Base-by-base conservation (phyloP, 1,284 basidiomycete genomes). In the Apiotrichum gamsii region DNA sequence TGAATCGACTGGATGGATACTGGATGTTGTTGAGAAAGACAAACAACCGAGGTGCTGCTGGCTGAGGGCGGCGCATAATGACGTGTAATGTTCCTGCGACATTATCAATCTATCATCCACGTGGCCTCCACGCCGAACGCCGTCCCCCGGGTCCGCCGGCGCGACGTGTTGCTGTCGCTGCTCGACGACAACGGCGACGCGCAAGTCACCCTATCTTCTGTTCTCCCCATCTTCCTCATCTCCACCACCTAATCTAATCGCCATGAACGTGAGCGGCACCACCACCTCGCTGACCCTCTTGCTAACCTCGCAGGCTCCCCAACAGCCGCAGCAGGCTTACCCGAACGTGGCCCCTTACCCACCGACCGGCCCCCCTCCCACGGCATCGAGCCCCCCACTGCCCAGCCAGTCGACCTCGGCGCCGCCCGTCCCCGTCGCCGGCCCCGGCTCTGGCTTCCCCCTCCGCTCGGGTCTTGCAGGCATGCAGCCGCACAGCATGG, bases 361-460 rank as follows among this genome's bases (percentile, higher is more conserved):
- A 1, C 43, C 59, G 14, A 39, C 45, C n/a, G 34, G 49, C n/a
- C 21, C 29, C 4, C 23, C 47, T 2, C 29, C 23, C 10, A 18
- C 29, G 3, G 33, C 18, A 15, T 40, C 51, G n/a, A 20, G 20
- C 8, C 30, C 40, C 20, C 49, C 55, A 1, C 43, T 58, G 14
- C 38, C 45, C n/a, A 34, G 49, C n/a, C 21, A 21, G 2, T 21
- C 47, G 1, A 29, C 23, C 10, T 18, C 29, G 3, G 33, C 18
- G 16, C 36, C 51, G n/a, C 14, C 30, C 8, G 20, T 31, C 20
- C 63, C 64, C 29, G 42, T 58, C 15, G 49, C 62, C 11, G 71
- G 71, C 13, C 71, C 71, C 2, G 71, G 71, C 16, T 63, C 70
- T 6, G 71, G 71, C 9, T 73, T 73, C 60, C 67, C 71, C 18